A percentile compares a stretch with the other conserved stretches of the same genome.
Evolutionary conservation across 2,329 filamentous ascomycete species (phyloP).

Genomic region (Claviceps purpurea): DNA sequence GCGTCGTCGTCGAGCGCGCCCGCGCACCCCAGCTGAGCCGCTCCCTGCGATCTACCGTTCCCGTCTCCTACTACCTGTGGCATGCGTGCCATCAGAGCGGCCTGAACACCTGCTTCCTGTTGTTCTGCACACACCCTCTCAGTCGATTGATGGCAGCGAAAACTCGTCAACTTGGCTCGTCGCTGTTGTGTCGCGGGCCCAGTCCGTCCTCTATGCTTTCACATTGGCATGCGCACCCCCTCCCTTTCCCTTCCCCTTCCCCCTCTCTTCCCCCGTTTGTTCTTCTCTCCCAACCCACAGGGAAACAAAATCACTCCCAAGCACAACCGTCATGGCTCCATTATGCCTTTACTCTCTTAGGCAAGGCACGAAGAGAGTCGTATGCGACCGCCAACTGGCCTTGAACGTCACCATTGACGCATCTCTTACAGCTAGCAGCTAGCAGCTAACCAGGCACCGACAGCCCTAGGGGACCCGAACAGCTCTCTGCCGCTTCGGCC

Average conservation of each 20-base stretch:
- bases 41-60: background rate
- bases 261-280: conserved; percentile 2
- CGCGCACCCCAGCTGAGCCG: background rate
- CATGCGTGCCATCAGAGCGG: background rate
- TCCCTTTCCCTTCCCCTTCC: background rate
- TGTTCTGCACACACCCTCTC: background rate
- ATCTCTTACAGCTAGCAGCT: conserved; percentile 26
- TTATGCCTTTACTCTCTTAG: conserved; percentile 9
- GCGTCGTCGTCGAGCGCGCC: conserved; percentile 1
- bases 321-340: conserved; percentile 7
- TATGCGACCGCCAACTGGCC: conserved; percentile 17
- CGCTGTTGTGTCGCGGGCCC: background rate
- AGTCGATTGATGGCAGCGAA: background rate
- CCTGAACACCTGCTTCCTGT: background rate
- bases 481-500: conserved; percentile 29
- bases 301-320: conserved; percentile 6
- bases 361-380: conserved; percentile 17
- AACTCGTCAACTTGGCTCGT: background rate
- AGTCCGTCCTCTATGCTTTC: background rate
- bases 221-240: conserved; percentile 3
- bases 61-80: background rate
- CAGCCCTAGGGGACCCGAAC: conserved; percentile 4
- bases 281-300: conserved; percentile 9
- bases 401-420: conserved; percentile 34
- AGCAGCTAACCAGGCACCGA: conserved; percentile 34